Evolutionary conservation across 2,329 filamentous ascomycete species (phyloP), one percentile per base, ranked within the genome.

Genomic region (Cadophora sp.): DNA sequence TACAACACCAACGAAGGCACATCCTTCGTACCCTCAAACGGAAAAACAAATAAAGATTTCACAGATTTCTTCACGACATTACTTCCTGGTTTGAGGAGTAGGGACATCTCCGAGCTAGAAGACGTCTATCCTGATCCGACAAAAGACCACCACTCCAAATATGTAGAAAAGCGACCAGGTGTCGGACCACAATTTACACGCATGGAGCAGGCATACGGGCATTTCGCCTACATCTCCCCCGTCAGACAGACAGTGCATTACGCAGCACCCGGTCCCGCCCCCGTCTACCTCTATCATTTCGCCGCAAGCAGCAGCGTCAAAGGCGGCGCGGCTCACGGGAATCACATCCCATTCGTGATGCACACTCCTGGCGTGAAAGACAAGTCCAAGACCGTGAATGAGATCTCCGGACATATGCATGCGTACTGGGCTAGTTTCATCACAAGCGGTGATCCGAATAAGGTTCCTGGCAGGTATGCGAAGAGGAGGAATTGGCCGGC

Each of bases 1-100:
- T 93, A 89, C 81, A 90, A 89, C 78, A 86, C 87, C 48, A 89
- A 92, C 74, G 91, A 93, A 77, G 91, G 90, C 19, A 84, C 87
- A 0, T 77, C 83, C 46, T 93, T 92, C 75, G 85, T 92, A 0
- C 85, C 89, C 0, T 77, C 80, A 16, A 73, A 77, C 7, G 81
- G 85, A 64, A 79, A 81, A 16, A 81, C 80, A 2, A 79, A 84
- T 12, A 79, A 77, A 0, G 83, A 89, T 12, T 90, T 92, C 76
- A 81, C 81, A 3, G 68, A 77, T 2, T 92, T 92, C 77, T 92
- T 92, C 81, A 76, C 79, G 0, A 81, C 79, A 0, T 83, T 93
- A 11, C 83, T 93, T 14, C 90, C 90, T 0, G 80, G 81, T 2
- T 79, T 92, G 16, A 80, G 81, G 3, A 69, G 78, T 0, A 73